Evolutionary conservation across 1,284 basidiomycete species (phyloP).

Genomic region (Leccinum fallax): DNA sequence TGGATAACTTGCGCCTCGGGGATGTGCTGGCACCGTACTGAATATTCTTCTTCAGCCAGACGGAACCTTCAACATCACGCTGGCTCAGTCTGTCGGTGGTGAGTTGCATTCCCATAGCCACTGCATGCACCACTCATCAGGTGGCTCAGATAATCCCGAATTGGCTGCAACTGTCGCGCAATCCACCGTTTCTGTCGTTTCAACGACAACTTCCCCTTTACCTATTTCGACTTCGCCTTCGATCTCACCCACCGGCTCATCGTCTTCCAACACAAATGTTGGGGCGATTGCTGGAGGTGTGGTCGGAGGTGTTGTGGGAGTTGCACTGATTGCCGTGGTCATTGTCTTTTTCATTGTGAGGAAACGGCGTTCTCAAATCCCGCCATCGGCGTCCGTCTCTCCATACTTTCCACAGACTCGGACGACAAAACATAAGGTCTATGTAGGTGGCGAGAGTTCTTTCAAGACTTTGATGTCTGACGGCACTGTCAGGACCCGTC

Average conservation of each 20-base stretch:
- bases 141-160: conserved; percentile 32
- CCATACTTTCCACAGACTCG: background rate
- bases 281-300: conserved; percentile 40
- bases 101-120: background rate
- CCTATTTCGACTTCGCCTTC: background rate
- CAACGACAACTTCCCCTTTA: conserved; percentile 1
- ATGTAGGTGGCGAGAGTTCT: conserved; percentile 26
- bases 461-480: conserved; percentile 5
- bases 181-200: conserved; percentile 16
- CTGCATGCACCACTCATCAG: background rate
- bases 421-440: conserved; percentile 32
- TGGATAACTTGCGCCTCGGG: background rate
- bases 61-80: conserved; percentile 19
- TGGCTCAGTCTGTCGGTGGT: conserved; percentile 32
- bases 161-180: conserved; percentile 20
- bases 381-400: conserved; percentile 12
- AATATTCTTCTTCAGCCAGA: conserved; percentile 17
- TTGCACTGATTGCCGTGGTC: conserved; percentile 31
- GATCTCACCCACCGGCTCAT: background rate
- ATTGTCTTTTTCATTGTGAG: conserved; percentile 33
- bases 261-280: conserved; percentile 5
- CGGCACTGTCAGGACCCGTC: conserved; percentile 30
- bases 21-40: background rate
- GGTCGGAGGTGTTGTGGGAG: conserved; percentile 40
- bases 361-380: conserved; percentile 26